phyloP scores from a whole-genome alignment of 441 rosid genomes.

The Flueggea neowawraea region DNA sequence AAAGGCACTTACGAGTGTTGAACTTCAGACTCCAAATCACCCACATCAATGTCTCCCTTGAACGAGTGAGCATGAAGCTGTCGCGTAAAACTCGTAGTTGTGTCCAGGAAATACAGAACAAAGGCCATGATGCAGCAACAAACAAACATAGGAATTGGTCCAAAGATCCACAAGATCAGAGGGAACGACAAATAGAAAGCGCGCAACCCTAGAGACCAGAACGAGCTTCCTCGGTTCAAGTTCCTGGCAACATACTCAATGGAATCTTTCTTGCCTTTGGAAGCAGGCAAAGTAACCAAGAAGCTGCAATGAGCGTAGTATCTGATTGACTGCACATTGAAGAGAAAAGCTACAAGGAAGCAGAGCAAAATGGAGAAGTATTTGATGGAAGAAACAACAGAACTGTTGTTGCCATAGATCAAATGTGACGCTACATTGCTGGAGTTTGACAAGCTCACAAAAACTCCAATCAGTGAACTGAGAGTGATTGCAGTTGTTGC shows the following conservation, averaged over 20 bases:
- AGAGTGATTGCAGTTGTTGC: conserved; percentile 90
- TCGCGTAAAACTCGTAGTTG: conserved; percentile 60
- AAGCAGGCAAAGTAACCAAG: conserved; percentile 62
- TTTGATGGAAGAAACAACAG: conserved; percentile 62
- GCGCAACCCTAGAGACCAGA: conserved; percentile 89
- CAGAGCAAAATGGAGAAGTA: conserved; percentile 75
- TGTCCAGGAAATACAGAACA: conserved; percentile 80
- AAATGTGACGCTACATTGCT: conserved; percentile 31
- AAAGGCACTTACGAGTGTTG: not conserved
- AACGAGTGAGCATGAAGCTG: conserved; percentile 56
- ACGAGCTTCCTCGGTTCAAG: conserved; percentile 85
- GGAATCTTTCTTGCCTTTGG: conserved; percentile 42
- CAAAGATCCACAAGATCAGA: conserved; percentile 84
- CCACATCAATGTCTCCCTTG: conserved; percentile 26
- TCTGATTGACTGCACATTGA: conserved; percentile 87
- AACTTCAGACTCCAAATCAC: conserved; percentile 42
- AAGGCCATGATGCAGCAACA: conserved; percentile 61
- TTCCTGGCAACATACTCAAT: conserved; percentile 69
- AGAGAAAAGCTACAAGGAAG: conserved; percentile 86
- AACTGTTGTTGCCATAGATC: conserved; percentile 59
- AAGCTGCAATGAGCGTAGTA: conserved; percentile 89
- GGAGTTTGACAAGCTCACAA: conserved; percentile 60
- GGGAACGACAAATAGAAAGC: conserved; percentile 90
- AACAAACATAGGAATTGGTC: conserved; percentile 85
- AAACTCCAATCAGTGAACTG: conserved; percentile 76